Conservation (phyloP, 2,329 filamentous ascomycete species). For the Didymella segeticola region DNA sequence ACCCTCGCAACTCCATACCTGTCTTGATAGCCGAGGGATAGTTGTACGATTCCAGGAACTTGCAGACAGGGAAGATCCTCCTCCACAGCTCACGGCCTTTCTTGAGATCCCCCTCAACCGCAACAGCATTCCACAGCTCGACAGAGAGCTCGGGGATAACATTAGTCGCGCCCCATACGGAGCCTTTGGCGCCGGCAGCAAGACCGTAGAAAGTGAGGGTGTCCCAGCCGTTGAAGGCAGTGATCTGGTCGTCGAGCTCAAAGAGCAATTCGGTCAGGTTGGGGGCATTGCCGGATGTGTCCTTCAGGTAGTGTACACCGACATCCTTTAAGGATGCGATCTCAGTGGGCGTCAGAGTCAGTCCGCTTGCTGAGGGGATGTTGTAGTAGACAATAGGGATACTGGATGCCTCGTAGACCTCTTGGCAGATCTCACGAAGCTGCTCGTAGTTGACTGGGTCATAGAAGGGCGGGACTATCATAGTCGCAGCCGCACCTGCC, state of each 20-base stretch:
- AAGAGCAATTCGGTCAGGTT: constrained; percentile 60
- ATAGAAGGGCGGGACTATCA: constrained; percentile 61
- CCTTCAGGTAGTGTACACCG: constrained; percentile 60
- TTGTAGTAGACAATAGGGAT: constrained; percentile 61
- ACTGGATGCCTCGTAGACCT: constrained; percentile 50
- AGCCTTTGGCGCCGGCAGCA: constrained; percentile 58
- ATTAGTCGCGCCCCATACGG: constrained; percentile 60
- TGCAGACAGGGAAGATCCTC: constrained; percentile 59
- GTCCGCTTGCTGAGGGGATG: constrained; percentile 57
- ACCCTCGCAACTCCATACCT: constrained; percentile 56
- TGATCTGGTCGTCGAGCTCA: constrained; percentile 51
- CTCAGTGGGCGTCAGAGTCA: constrained; percentile 52
- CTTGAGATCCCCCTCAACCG: constrained; percentile 53
- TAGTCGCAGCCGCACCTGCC: constrained; percentile 52
- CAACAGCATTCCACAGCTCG: constrained; percentile 57
- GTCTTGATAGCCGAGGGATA: constrained; percentile 59
- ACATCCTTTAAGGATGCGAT: constrained; percentile 54
- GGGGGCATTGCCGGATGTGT: constrained; percentile 60
- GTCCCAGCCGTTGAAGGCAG: constrained; percentile 62
- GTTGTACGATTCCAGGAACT: constrained; percentile 58
- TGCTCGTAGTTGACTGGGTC: constrained; percentile 53
- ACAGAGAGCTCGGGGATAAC: constrained; percentile 59
- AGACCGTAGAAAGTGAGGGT: constrained; percentile 62
- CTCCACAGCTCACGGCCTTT: constrained; percentile 56
- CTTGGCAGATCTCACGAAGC: constrained; percentile 50